phyloP scores from a whole-genome alignment of 208 protist species.

The Leptomonas seymouri region DNA sequence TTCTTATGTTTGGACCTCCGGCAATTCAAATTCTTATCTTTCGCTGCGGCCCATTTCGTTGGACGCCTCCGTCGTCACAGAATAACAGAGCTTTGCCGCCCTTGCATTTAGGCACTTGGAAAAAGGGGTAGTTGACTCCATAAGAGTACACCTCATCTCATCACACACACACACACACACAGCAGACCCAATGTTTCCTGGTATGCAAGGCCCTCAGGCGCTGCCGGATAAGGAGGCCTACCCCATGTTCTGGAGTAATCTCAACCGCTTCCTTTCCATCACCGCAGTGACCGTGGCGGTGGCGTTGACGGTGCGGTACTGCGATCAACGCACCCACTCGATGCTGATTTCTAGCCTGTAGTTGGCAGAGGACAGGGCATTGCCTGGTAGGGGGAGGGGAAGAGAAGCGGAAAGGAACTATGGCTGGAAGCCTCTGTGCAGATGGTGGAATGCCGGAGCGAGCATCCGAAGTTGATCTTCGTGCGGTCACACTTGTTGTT shows the following conservation, averaged over 20 bases:
- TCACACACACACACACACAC: not conserved
- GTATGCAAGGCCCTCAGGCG: conserved; percentile 70
- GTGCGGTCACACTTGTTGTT: too few species aligned
- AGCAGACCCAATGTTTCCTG: conserved; percentile 66
- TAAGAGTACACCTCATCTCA: too few species aligned
- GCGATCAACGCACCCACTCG: conserved; percentile 61
- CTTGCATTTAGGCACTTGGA: too few species aligned
- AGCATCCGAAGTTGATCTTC: too few species aligned
- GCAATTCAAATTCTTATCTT: too few species aligned
- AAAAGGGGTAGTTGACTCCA: too few species aligned
- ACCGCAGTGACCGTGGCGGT: conserved; percentile 50
- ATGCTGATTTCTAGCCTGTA: conserved; percentile 63
- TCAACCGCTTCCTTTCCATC: conserved; percentile 68
- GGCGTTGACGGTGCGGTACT: conserved; percentile 62
- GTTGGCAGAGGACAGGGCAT: not conserved
- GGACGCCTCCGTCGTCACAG: too few species aligned
- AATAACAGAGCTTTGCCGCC: too few species aligned
- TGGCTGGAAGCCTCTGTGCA: too few species aligned
- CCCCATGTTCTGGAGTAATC: conserved; percentile 73
- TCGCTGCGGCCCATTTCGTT: too few species aligned
- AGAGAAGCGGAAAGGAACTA: not conserved
- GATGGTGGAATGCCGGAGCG: too few species aligned
- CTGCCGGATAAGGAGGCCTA: conserved; percentile 72
- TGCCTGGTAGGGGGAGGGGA: not conserved
- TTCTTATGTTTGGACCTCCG: too few species aligned